phyloP scores from a whole-genome alignment of 1,139 yeast species.

The Taphrina sp. region DNA sequence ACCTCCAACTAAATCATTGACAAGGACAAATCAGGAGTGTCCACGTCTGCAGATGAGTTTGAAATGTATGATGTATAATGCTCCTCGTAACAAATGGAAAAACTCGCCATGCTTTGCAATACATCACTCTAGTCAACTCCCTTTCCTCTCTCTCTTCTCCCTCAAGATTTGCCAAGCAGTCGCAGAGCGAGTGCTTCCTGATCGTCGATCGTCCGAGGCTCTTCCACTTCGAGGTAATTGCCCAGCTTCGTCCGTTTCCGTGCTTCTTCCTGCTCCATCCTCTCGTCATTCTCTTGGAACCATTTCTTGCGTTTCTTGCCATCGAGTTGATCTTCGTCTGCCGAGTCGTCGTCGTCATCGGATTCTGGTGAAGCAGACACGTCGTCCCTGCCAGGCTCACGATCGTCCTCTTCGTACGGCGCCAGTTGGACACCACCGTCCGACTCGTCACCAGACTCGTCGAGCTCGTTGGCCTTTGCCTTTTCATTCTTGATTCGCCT shows the following conservation, averaged over 20 bases:
- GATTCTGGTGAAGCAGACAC: slow-evolving; percentile 37
- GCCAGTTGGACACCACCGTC: slow-evolving; percentile 32
- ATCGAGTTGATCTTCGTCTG: not conserved
- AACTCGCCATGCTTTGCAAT: too few relatives aligned
- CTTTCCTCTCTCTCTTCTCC: not conserved
- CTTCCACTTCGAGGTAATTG: slow-evolving; percentile 24
- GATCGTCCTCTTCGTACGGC: slow-evolving; percentile 37
- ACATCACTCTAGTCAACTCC: too few relatives aligned
- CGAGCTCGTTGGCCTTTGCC: slow-evolving; percentile 49
- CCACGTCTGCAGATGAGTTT: too few relatives aligned
- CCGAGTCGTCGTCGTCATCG: slow-evolving; percentile 2
- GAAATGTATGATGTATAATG: too few relatives aligned
- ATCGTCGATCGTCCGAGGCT: slow-evolving; percentile 25
- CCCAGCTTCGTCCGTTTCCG: slow-evolving; percentile 22
- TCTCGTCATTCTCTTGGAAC: slow-evolving; percentile 31
- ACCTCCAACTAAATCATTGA: too few relatives aligned
- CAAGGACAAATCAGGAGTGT: too few relatives aligned
- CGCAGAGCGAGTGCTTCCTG: slow-evolving; percentile 29
- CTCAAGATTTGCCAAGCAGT: slow-evolving; percentile 15
- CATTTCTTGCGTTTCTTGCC: slow-evolving; percentile 25
- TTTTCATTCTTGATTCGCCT: slow-evolving; percentile 83
- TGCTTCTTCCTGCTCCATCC: slow-evolving; percentile 10
- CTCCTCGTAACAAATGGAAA: too few relatives aligned
- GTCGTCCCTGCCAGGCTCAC: slow-evolving; percentile 40
- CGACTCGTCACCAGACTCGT: slow-evolving; percentile 41